Conservation (phyloP, 2,329 filamentous ascomycete species). For the Macrophomina pseudophaseolina region DNA sequence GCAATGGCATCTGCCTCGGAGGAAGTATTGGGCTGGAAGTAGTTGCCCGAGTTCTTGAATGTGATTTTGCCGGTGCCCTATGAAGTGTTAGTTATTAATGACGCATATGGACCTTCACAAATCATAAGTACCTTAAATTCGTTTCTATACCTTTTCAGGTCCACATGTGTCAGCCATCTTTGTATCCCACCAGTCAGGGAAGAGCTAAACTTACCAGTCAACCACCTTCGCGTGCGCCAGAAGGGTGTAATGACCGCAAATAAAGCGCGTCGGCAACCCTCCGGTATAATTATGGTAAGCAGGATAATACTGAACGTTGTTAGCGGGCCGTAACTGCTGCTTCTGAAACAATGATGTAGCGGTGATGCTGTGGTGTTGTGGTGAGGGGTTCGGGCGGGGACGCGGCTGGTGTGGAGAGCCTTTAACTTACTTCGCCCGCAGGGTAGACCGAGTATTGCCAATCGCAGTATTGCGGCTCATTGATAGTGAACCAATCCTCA, state of each 20-base stretch:
- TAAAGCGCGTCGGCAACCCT: constrained; percentile 48
- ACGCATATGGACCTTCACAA: background rate
- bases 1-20: constrained; percentile 43
- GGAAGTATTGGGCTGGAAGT: constrained; percentile 47
- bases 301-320: constrained; percentile 44
- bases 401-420: no score
- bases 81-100: no score
- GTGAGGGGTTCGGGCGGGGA: no score
- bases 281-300: constrained; percentile 50
- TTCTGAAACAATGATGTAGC: no score
- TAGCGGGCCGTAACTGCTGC: no score
- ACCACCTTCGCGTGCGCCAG: constrained; percentile 51
- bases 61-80: constrained; percentile 42
- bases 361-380: no score
- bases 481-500: constrained; percentile 49
- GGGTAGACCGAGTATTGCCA: constrained; percentile 55
- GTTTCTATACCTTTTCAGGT: constrained; percentile 41
- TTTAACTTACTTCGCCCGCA: constrained; percentile 38
- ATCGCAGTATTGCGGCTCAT: constrained; percentile 54
- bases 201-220: constrained; percentile 39
- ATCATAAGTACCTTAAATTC: constrained; percentile 48
- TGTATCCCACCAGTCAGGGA: no score
- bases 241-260: constrained; percentile 52
- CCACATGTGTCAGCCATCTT: no score
- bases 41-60: constrained; percentile 52